Evolutionary conservation across 202 grass and related monocot genomes (phyloP).

Genomic region (Cymbopogon flexuosus): DNA sequence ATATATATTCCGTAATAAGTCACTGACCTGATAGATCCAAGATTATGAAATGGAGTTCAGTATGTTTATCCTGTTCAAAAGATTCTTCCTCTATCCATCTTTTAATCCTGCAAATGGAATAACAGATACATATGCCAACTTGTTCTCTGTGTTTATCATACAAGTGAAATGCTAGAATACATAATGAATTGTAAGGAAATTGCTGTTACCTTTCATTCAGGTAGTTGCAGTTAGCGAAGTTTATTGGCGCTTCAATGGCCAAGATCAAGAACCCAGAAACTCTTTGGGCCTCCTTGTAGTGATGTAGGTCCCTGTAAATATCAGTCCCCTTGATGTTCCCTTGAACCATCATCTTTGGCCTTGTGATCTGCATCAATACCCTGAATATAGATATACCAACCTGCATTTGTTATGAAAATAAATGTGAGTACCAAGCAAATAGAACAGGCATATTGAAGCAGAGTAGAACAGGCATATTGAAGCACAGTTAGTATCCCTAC

Average conservation of each 20-base stretch:
- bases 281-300: slow-evolving; percentile 87
- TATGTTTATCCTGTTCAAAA: slow-evolving; percentile 40
- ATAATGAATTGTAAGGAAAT: background rate
- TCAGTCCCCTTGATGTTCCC: slow-evolving; percentile 77
- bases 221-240: slow-evolving; percentile 87
- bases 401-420: slow-evolving; percentile 25
- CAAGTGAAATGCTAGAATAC: background rate
- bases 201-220: slow-evolving; percentile 78
- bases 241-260: slow-evolving; percentile 82
- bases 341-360: slow-evolving; percentile 67
- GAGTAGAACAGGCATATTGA: background rate
- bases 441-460: background rate
- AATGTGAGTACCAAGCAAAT: background rate
- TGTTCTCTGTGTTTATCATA: background rate
- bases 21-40: slow-evolving; percentile 79
- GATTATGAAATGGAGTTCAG: slow-evolving; percentile 47
- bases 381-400: slow-evolving; percentile 84
- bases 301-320: slow-evolving; percentile 74
- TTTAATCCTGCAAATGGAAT: slow-evolving; percentile 51
- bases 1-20: background rate
- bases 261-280: slow-evolving; percentile 83
- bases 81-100: slow-evolving; percentile 90
- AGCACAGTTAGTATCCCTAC: slow-evolving; percentile 23
- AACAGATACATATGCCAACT: background rate
- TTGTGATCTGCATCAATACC: slow-evolving; percentile 78